Percentiles rank a stretch among this genome's conserved stretches.
phyloP scores from a whole-genome alignment of 257 asterid species.

The Buddleja alternifolia region DNA sequence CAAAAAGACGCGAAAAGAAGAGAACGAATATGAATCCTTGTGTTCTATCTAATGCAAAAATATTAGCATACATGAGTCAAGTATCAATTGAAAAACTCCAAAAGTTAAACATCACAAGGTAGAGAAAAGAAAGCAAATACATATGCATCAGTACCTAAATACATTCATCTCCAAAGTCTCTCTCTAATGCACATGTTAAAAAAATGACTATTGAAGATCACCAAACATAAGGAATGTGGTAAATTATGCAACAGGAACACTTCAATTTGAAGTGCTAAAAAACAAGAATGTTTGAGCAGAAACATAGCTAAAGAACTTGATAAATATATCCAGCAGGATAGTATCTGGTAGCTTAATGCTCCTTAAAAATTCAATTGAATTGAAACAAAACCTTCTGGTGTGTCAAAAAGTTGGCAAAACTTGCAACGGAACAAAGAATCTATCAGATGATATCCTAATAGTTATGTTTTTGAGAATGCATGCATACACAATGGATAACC shows the following conservation, averaged over 20 bases:
- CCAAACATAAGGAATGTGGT: not conserved
- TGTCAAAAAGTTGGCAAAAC: too few species aligned
- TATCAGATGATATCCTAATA: slow-evolving; percentile 2
- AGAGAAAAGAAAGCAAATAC: not conserved
- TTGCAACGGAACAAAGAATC: not conserved
- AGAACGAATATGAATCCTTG: not conserved
- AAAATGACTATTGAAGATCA: slow-evolving; percentile 15
- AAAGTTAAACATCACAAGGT: slow-evolving; percentile 11
- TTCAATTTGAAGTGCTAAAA: not conserved
- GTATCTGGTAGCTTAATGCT: not conserved
- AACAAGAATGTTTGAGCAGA: not conserved
- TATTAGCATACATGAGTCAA: not conserved
- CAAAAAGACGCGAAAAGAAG: not conserved
- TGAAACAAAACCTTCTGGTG: too few species aligned
- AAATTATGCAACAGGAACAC: not conserved
- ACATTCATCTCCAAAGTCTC: slow-evolving; percentile 1
- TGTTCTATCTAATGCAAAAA: not conserved
- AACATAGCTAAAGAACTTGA: slow-evolving; percentile 1
- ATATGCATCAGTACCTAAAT: not conserved
- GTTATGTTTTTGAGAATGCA: not conserved
- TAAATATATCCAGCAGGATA: slow-evolving; percentile 2
- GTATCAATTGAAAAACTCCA: not conserved
- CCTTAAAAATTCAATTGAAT: not conserved
- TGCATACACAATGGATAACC: not conserved
- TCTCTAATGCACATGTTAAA: not conserved